Evolutionary conservation across 768 basidiomycete species (phyloP), one percentile per base, ranked within the genome.

Genomic region (Lepiota subincarnata): DNA sequence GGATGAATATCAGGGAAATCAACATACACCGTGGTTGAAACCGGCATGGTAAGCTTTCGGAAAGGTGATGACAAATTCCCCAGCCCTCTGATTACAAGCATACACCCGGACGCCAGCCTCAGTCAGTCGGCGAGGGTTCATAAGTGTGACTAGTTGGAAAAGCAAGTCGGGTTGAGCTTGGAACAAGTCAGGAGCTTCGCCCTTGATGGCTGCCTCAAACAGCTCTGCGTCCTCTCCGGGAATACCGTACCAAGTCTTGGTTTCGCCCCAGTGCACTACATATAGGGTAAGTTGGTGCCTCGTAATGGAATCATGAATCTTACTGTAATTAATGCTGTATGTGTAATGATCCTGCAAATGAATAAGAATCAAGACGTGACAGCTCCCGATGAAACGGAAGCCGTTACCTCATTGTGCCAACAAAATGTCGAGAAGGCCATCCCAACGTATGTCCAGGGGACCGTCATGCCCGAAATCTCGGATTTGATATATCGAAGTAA

Each of bases 381-480:
- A 16, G 20, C 36, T 36, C 14, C 35, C 28, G 14, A 14, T 16
- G 10, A 42, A 6, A 46, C 20, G 22, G 10, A 57, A 63, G 74
- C 52, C 8, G n/a, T 47, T 61, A 89, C 90, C 82, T 93, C 95
- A 64, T 99, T 99, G 72, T 99, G 97, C 97, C 97, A 99, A 67
- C 96, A 98, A 70, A 99, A 99, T 2, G 97, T 96, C 12, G 95
- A 96, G 68, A 99, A 99, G 14, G 93, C 78, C 96, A 98, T 98
- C 43, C 97, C 97, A 57, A 98, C 92, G 68, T 99, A 99, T 35
- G 92, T 97, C 95, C 94, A 98, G 10, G 95, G 95, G 8, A 98
- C 92, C 1, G 96, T 98, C 96, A 99, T 99, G 12, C 97, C 97
- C 49, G 95, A 98, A 51, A 99, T 97, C 68, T 98, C 95, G 3